Evolutionary conservation across 495 filamentous ascomycete species (phyloP).

Genomic region (Tuber microsphaerosporum): DNA sequence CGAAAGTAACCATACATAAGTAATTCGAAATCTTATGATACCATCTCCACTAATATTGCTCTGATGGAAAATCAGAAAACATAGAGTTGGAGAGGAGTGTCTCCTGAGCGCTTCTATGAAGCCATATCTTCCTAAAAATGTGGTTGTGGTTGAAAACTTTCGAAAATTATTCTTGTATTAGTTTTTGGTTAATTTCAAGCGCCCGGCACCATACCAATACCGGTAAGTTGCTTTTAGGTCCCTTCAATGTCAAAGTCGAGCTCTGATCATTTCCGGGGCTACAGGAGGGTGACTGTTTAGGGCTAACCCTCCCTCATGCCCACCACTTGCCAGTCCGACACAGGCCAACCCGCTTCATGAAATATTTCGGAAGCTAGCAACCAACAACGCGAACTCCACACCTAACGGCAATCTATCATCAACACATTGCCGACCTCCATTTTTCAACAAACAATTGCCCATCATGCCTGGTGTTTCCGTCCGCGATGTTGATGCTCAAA

Average conservation of each 20-base stretch:
- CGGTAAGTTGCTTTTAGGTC: neutral
- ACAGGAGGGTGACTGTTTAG: neutral
- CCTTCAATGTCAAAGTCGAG: neutral
- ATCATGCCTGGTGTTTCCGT: slow-evolving; percentile 81
- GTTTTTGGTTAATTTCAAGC: too few species aligned
- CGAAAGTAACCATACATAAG: too few species aligned
- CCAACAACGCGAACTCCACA: neutral
- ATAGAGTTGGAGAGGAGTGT: too few species aligned
- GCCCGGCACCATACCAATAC: too few species aligned
- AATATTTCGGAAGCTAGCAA: neutral
- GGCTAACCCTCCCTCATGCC: neutral
- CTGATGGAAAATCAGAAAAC: too few species aligned
- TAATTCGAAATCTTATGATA: too few species aligned
- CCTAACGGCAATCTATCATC: neutral
- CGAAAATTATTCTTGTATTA: too few species aligned
- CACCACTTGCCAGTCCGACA: neutral
- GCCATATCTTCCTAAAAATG: too few species aligned
- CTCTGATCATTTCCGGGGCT: neutral
- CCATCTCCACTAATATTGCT: too few species aligned
- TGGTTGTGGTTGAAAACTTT: too few species aligned
- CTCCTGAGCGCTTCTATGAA: too few species aligned
- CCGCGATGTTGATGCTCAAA: slow-evolving; percentile 88
- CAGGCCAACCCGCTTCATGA: neutral
- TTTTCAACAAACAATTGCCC: slow-evolving; percentile 32
- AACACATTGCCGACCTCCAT: neutral